Percentiles rank a stretch among this genome's conserved stretches.
Conservation (phyloP, 2,329 filamentous ascomycete genomes). For the Magnaporthales sp. region DNA sequence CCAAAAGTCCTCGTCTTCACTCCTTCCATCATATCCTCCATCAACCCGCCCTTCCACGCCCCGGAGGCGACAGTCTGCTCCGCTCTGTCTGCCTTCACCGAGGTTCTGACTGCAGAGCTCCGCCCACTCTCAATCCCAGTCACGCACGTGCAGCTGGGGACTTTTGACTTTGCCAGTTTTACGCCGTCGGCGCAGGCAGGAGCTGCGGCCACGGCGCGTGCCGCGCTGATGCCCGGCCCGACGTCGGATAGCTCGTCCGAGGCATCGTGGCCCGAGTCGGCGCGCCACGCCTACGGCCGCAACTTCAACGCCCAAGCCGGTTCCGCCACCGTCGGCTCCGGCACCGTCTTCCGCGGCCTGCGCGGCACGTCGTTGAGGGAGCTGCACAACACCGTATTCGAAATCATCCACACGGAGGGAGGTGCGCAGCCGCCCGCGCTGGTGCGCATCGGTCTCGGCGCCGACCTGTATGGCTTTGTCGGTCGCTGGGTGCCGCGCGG, state of each 20-base stretch:
- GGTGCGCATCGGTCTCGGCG: conserved; percentile 76
- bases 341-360: conserved; percentile 47
- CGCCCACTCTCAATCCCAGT: conserved; percentile 68
- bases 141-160: conserved; percentile 82
- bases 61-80: conserved; percentile 81
- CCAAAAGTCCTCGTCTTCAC: conserved; percentile 71
- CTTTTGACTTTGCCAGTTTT: conserved; percentile 73
- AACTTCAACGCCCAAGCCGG: conserved; percentile 50
- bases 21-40: conserved; percentile 69
- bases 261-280: conserved; percentile 54
- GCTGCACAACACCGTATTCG: conserved; percentile 82
- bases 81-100: conserved; percentile 78
- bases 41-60: conserved; percentile 72
- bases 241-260: conserved; percentile 43
- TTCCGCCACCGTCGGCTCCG: conserved; percentile 45
- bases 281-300: conserved; percentile 50
- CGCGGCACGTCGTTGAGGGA: conserved; percentile 66
- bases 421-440: conserved; percentile 38
- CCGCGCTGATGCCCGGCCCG: conserved; percentile 20
- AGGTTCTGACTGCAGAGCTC: conserved; percentile 73
- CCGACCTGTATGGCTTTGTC: conserved; percentile 75
- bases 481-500: conserved; percentile 70
- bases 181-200: conserved; percentile 34
- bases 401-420: conserved; percentile 65
- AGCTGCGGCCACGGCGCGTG: conserved; percentile 13